phyloP scores from a whole-genome alignment of 1,284 basidiomycete genomes.

The Leccinum ponderosum region DNA sequence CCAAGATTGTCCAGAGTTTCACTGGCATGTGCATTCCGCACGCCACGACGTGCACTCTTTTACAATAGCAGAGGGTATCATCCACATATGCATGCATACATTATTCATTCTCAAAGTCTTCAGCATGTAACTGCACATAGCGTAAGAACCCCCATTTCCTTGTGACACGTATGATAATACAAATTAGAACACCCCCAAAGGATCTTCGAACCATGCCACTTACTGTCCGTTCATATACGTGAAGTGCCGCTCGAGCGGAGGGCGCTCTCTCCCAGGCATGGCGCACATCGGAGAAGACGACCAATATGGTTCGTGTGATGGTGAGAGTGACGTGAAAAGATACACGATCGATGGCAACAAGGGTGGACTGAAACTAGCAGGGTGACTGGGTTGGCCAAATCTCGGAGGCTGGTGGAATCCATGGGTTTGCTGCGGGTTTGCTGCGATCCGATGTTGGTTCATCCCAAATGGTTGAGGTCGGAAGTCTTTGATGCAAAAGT shows the following conservation, averaged over 20 bases:
- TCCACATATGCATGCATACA: background rate
- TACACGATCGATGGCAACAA: slow-evolving; percentile 39
- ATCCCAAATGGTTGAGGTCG: slow-evolving; percentile 20
- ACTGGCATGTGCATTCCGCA: background rate
- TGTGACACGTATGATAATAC: background rate
- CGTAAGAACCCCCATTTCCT: slow-evolving; percentile 34
- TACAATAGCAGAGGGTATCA: background rate
- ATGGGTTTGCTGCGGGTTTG: slow-evolving; percentile 19
- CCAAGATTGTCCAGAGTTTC: background rate
- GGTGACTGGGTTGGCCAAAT: slow-evolving; percentile 5
- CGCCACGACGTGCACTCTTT: background rate
- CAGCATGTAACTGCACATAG: slow-evolving; percentile 31
- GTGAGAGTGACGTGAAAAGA: slow-evolving; percentile 35
- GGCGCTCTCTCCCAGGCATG: slow-evolving; percentile 18
- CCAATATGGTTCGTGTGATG: slow-evolving; percentile 39
- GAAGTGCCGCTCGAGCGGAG: slow-evolving; percentile 35
- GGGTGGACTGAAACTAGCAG: slow-evolving; percentile 16
- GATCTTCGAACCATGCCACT: slow-evolving; percentile 13
- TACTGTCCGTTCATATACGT: slow-evolving; percentile 40
- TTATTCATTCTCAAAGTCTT: slow-evolving; percentile 27
- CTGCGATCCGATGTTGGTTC: slow-evolving; percentile 11
- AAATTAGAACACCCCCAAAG: background rate
- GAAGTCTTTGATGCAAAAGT: slow-evolving; percentile 39
- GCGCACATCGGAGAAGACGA: slow-evolving; percentile 34
- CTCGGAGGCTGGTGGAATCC: slow-evolving; percentile 16